Percentiles rank a stretch among this genome's conserved stretches.
These are phyloP conservation scores for Ceratocystis huliohia DNA, from an alignment of 2,329 filamentous ascomycete genomes.

Conservation along the genomic window DNA sequence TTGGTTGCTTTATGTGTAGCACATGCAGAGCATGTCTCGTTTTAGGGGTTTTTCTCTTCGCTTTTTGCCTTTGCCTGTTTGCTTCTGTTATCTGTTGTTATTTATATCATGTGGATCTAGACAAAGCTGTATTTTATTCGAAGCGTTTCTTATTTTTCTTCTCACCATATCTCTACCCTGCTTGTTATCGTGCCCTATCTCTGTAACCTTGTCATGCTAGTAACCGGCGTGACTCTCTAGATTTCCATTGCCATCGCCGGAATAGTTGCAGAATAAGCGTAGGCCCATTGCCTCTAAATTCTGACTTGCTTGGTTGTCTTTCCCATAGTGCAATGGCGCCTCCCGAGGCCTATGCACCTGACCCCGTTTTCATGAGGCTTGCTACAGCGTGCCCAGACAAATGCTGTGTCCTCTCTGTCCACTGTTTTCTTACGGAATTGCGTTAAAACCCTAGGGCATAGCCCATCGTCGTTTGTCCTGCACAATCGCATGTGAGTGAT, in stretches of 20 bases:
- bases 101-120: slow-evolving; percentile 6
- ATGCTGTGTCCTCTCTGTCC: not conserved
- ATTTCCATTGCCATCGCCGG: too few relatives aligned
- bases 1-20: slow-evolving; percentile 1
- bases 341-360: not conserved
- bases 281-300: not conserved
- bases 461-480: not conserved
- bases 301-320: not conserved
- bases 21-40: not conserved
- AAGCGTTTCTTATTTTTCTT: slow-evolving; percentile 11
- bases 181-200: too few relatives aligned
- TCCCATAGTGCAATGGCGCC: not conserved
- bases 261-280: too few relatives aligned
- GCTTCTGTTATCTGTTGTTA: not conserved
- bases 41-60: not conserved
- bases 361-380: slow-evolving; percentile 1
- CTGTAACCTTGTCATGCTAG: not conserved
- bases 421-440: too few relatives aligned
- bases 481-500: not conserved
- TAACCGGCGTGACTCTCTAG: not conserved
- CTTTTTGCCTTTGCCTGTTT: not conserved
- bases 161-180: too few relatives aligned
- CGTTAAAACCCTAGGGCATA: not conserved
- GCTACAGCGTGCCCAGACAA: not conserved
- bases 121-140: slow-evolving; percentile 1